Evolutionary conservation across 2,329 filamentous ascomycete species (phyloP).

Genomic region (Didymella sp.): DNA sequence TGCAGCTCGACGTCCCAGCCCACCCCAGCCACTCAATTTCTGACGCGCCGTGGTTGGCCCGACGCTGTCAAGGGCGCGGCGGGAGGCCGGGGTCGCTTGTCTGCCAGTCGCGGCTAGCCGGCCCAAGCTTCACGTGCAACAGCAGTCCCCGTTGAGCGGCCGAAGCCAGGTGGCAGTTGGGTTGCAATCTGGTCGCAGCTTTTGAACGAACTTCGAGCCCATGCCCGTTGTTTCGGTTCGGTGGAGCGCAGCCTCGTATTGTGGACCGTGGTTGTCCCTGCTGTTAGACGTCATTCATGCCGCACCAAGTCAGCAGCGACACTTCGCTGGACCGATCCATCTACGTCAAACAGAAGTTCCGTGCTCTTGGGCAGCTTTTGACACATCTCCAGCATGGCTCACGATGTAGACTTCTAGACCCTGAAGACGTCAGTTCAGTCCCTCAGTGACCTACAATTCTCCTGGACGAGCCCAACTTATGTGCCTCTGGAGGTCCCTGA

Average conservation of each 20-base stretch:
- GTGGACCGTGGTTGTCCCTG: not conserved
- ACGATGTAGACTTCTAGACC: not conserved
- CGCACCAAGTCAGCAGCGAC: not conserved
- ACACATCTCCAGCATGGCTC: not conserved
- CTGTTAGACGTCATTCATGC: slow-evolving; percentile 13
- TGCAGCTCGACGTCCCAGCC: slow-evolving; percentile 13
- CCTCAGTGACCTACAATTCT: not conserved
- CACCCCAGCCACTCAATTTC: slow-evolving; percentile 39
- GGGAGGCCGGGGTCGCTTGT: slow-evolving; percentile 18
- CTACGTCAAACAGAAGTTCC: not conserved
- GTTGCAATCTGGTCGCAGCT: slow-evolving; percentile 1
- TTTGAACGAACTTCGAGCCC: not conserved
- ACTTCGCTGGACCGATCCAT: not conserved
- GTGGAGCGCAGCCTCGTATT: slow-evolving; percentile 5
- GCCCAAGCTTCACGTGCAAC: slow-evolving; percentile 20
- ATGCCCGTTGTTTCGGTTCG: slow-evolving; percentile 2
- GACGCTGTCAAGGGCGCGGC: not conserved
- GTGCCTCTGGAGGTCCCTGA: not conserved
- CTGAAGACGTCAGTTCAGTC: not conserved
- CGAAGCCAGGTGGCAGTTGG: slow-evolving; percentile 10
- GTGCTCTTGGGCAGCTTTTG: not conserved
- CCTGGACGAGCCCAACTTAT: not conserved
- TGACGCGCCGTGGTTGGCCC: slow-evolving; percentile 11
- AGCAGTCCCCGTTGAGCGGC: slow-evolving; percentile 8
- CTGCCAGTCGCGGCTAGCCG: slow-evolving; percentile 15